Evolutionary conservation across 257 asterid species (phyloP), one percentile per base, ranked within the genome.

Genomic region (Jasminum sambac): DNA sequence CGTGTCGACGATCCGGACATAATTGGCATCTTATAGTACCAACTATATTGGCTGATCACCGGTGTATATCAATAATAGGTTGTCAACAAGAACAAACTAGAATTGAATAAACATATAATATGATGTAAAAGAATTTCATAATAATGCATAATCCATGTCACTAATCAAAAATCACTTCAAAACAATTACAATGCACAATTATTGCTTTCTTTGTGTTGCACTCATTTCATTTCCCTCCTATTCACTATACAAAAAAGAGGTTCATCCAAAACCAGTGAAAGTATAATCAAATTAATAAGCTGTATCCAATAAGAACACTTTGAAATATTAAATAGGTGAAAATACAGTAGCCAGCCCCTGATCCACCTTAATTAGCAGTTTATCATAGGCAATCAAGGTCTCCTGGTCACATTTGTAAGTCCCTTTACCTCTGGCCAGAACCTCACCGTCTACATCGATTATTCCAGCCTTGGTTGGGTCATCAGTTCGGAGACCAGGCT

Each of bases 331-430:
- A 40, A 72, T 72, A 5, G 99, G 98, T 62, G 92, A 76, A 79
- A 91, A 95, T 38, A 95, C 34, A 44, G 98, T 89, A 67, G 95
- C 97, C 89, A 91, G 84, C 12, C 97, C 98, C 80, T 85, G 96
- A 81, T 95, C 96, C 30, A 95, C 86, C 69, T 69, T 81, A 26
- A 95, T 80, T 41, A 79, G 62, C 40, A 95, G 72, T 71, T 84
- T 87, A 71, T 77, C 95, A 62, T 95, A 95, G 37, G 89, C 82
- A 97, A 95, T 85, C 23, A 89, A 72, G 37, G 95, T 78, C 77
- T 78, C 75, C 75, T 91, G 82, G 37, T 87, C 83, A 64, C 87
- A 88, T 57, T 84, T 85, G 82, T 88, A 95, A 10, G 88, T 78
- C 65, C 95, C 95, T 76, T 79, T 76, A 39, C 99, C 96, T 70